Evolutionary conservation across 2,329 filamentous ascomycete genomes (phyloP).

Genomic region (Pseudogymnoascus sp.): DNA sequence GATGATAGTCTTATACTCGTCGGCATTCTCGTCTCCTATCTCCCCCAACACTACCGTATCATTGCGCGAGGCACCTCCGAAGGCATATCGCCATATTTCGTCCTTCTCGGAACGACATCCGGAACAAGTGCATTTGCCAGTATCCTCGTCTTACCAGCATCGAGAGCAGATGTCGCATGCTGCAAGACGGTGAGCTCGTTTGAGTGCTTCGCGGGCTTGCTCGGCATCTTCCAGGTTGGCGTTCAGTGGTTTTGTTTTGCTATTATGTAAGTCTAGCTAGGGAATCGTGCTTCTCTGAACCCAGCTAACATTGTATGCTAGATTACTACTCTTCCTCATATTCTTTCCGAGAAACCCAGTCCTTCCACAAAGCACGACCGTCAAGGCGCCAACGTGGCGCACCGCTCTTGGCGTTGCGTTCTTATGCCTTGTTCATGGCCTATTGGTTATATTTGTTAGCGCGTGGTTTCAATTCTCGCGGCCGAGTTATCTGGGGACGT

Average conservation of each 20-base stretch:
- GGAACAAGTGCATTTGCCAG: constrained; percentile 86
- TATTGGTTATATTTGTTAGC: constrained; percentile 61
- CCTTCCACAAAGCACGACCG: constrained; percentile 26
- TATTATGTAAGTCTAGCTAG: constrained; percentile 59
- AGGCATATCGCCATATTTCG: constrained; percentile 90
- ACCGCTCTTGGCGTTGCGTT: constrained; percentile 69
- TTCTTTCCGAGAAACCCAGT: constrained; percentile 68
- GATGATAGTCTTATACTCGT: constrained; percentile 57
- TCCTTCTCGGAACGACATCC: constrained; percentile 86
- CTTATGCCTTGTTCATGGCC: constrained; percentile 64
- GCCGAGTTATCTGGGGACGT: constrained; percentile 57
- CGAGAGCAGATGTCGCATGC: constrained; percentile 73
- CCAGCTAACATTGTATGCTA: constrained; percentile 30
- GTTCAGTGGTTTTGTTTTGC: constrained; percentile 89
- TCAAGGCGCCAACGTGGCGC: constrained; percentile 57
- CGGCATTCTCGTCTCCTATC: constrained; percentile 84
- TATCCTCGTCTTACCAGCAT: constrained; percentile 79
- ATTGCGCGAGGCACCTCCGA: constrained; percentile 77
- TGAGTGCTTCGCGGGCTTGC: constrained; percentile 73
- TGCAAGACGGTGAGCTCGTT: constrained; percentile 73
- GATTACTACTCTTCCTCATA: constrained; percentile 84
- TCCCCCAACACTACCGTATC: constrained; percentile 91
- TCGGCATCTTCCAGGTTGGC: constrained; percentile 86
- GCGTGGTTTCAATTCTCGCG: constrained; percentile 56
- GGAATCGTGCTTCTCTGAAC: background rate